A percentile compares a stretch with the other conserved stretches of the same genome.
These are phyloP conservation scores for Stentor roeselii DNA, from an alignment of 73 alveolate genomes.

Conservation along the genomic window DNA sequence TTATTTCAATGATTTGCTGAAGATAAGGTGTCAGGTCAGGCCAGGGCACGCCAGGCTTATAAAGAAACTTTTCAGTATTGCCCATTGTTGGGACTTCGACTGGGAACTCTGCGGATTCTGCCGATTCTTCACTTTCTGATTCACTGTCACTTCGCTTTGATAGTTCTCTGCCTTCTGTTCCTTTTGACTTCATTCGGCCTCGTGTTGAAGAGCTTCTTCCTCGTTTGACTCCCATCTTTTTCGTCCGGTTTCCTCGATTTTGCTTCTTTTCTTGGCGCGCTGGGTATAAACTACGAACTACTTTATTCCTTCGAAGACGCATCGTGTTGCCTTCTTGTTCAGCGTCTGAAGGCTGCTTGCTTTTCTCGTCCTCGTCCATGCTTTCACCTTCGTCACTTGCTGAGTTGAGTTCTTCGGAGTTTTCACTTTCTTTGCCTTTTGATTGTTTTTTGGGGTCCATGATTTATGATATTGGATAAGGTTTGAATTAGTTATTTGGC, in stretches of 20 bases:
- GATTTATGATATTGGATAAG: too few species aligned
- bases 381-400: background rate
- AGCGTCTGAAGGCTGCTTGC: background rate
- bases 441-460: slow-evolving; percentile 1
- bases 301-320: slow-evolving; percentile 14
- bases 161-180: background rate
- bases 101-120: background rate
- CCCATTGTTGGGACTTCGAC: background rate
- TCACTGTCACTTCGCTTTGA: slow-evolving; percentile 1
- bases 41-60: slow-evolving; percentile 80
- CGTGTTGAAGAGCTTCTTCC: background rate
- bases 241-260: slow-evolving; percentile 3
- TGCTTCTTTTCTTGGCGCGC: background rate
- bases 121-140: slow-evolving; percentile 11
- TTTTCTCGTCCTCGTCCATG: background rate
- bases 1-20: slow-evolving; percentile 69
- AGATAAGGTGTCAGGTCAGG: slow-evolving; percentile 78
- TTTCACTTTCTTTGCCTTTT: background rate
- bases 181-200: background rate
- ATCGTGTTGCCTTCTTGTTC: background rate
- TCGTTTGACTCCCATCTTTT: slow-evolving; percentile 8
- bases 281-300: background rate
- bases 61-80: slow-evolving; percentile 51
- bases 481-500: too few species aligned
- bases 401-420: background rate